Evolutionary conservation across 345 rosid species (phyloP).

Genomic region (Populus pruinosa): DNA sequence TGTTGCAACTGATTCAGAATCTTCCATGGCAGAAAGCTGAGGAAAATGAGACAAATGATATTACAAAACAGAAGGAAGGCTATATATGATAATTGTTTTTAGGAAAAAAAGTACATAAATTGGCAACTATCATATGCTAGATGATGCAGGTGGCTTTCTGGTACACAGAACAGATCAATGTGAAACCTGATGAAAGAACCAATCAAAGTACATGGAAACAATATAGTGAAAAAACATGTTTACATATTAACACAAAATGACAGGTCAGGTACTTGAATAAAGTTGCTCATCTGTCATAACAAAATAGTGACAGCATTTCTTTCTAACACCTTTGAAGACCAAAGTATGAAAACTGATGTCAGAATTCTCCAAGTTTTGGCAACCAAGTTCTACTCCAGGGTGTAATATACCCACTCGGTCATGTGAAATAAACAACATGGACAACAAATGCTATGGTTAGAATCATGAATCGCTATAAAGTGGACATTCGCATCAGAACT

Average conservation of each 20-base stretch:
- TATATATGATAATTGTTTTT: not conserved
- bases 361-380: not conserved
- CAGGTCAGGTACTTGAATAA: not conserved
- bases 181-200: not conserved
- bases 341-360: not conserved
- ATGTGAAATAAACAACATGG: not conserved
- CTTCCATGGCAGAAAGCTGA: slow-evolving; percentile 66
- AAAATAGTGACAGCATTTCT: not conserved
- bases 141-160: not conserved
- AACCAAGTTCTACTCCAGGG: not conserved
- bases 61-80: not conserved
- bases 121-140: not conserved
- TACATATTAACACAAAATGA: not conserved
- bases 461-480: not conserved
- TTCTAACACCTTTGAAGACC: not conserved
- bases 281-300: not conserved
- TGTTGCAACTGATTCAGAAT: slow-evolving; percentile 57
- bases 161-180: not conserved
- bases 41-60: not conserved
- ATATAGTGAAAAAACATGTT: not conserved
- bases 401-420: not conserved
- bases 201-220: not conserved
- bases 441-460: not conserved
- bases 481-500: not conserved
- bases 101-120: not conserved